Evolutionary conservation across 2,329 filamentous ascomycete genomes (phyloP).

Genomic region (Rhynchosporium secalis): DNA sequence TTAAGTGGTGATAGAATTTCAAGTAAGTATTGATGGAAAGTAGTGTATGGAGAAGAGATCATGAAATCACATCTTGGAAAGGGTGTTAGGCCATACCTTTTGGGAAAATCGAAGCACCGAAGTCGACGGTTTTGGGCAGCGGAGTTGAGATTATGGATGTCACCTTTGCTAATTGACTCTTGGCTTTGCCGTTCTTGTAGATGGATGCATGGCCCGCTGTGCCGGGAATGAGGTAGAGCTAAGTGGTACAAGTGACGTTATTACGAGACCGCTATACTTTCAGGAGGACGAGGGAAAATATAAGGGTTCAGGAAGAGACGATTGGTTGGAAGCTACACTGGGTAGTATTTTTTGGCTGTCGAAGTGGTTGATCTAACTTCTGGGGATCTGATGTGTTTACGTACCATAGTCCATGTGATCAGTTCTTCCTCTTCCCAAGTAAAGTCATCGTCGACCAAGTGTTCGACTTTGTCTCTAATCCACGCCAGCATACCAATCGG

Average conservation of each 20-base stretch:
- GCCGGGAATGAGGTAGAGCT: conserved; percentile 30
- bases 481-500: conserved; percentile 32
- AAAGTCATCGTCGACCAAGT: conserved; percentile 50
- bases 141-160: conserved; percentile 3
- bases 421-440: conserved; percentile 75
- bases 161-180: conserved; percentile 9
- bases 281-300: too few species aligned
- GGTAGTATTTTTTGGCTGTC: too few species aligned
- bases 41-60: neutral
- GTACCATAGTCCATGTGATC: conserved; percentile 58
- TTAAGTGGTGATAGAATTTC: too few species aligned
- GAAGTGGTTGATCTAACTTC: neutral
- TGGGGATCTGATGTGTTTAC: neutral
- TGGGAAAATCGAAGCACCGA: conserved; percentile 32
- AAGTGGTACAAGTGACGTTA: neutral
- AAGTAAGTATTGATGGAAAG: too few species aligned
- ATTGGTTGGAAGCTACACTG: too few species aligned
- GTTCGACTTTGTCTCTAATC: conserved; percentile 31
- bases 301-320: too few species aligned
- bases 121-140: conserved; percentile 25
- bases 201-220: conserved; percentile 27
- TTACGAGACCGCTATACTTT: too few species aligned
- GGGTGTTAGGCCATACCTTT: conserved; percentile 18
- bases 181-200: conserved; percentile 29
- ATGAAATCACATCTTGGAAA: neutral